A percentile compares a stretch with the other conserved stretches of the same genome.
phyloP scores from a whole-genome alignment of 371 early-diverging fungal genomes.

The Syncephalis plumigaleata region DNA sequence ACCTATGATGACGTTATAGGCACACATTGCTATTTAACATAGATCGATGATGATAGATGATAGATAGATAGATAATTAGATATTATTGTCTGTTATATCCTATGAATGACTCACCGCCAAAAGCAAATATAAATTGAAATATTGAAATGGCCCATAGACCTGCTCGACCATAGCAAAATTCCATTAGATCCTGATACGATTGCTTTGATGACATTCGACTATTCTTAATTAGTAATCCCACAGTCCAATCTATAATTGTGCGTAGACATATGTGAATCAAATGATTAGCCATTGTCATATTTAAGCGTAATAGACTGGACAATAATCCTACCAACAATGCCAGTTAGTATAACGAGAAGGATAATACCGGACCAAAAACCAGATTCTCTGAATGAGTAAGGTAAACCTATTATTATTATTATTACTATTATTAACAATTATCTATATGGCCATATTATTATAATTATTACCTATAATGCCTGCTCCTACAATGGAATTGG shows the following conservation, averaged over 20 bases:
- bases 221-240: slow-evolving; percentile 42
- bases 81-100: too few relatives aligned
- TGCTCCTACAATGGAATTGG: slow-evolving; percentile 12
- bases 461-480: background rate
- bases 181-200: slow-evolving; percentile 57
- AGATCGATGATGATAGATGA: background rate
- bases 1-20: slow-evolving; percentile 62
- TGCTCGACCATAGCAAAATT: slow-evolving; percentile 50
- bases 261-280: background rate
- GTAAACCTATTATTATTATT: background rate
- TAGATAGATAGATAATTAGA: background rate
- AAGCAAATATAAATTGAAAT: slow-evolving; percentile 66
- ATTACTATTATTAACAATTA: slow-evolving; percentile 1
- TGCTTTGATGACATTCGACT: slow-evolving; percentile 50
- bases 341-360: slow-evolving; percentile 36
- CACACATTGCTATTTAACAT: slow-evolving; percentile 37
- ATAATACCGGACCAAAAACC: slow-evolving; percentile 31
- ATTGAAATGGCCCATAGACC: slow-evolving; percentile 52
- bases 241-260: slow-evolving; percentile 43
- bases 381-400: slow-evolving; percentile 4
- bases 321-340: slow-evolving; percentile 43
- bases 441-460: slow-evolving; percentile 1
- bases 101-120: slow-evolving; percentile 49
- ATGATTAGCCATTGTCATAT: background rate
- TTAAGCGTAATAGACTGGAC: too few relatives aligned